Evolutionary conservation across 192 early-diverging fungal genomes (phyloP), one percentile per base, ranked within the genome.

Genomic region (Backusella psychrophila): DNA sequence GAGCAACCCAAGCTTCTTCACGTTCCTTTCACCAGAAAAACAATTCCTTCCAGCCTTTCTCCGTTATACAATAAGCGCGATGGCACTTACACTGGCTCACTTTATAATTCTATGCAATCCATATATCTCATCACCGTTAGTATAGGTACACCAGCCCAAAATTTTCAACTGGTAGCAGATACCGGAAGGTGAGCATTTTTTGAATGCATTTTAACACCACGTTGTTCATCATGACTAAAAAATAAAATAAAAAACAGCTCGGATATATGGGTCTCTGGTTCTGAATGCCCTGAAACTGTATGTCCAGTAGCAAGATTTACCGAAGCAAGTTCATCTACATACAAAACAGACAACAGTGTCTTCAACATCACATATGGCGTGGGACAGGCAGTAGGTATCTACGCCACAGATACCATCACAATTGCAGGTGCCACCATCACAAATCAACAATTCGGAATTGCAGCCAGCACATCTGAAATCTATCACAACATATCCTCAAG

Each of bases 261-360:
- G 33, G 81, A 82, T 33, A 21, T 83, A 3, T 83, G 82, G 82
- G 66, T 85, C 12, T 73, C 83, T 17, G 36, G 46, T 17, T 66
- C 73, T 0, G 34, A 26, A 34, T 85, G 83, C 29, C 78, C 71
- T 12, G 23, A 19, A 0, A 19, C 26, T 11, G 12, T 67, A 4
- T 85, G 83, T 33, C 66, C 71, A 11, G 66, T 76, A 46, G 36
- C 38, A 17, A 42, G 39, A 17, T 85, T 82, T 31, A 66, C 77
- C 41, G 2, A 15, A 26, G 23, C 39, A 6, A 72, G 73, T 5
- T 82, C 81, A 34, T 66, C 67, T 0, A 77, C 76, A 29, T 80
- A 80, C n/a, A 73, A 72, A 19, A 17, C n/a, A 3, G 70, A 52
- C 0, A 78, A 53, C 8, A 21, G 68, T n/a, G 0, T 35, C 0